Evolutionary conservation across 2,329 filamentous ascomycete species (phyloP).

Genomic region (Fonsecaea erecta): DNA sequence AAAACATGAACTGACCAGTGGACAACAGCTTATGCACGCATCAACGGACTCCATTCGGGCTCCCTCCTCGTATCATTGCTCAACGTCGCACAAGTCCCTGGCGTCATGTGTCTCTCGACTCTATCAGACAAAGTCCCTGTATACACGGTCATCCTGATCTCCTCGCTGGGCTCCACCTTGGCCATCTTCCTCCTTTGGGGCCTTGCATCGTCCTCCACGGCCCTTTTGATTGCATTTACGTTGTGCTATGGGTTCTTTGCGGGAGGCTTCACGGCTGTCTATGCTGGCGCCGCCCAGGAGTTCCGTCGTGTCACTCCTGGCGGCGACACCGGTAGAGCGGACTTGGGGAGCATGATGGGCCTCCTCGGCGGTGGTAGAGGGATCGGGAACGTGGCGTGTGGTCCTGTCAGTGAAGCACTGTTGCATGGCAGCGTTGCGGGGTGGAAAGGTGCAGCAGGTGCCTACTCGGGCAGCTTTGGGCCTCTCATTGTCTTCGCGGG

Average conservation of each 20-base stretch:
- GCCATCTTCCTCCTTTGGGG: constrained; percentile 56
- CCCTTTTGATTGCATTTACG: constrained; percentile 47
- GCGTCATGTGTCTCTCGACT: constrained; percentile 43
- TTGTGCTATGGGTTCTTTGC: constrained; percentile 52
- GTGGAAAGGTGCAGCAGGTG: constrained; percentile 8
- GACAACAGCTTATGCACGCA: constrained; percentile 6
- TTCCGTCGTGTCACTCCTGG: constrained; percentile 16
- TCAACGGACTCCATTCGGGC: background rate
- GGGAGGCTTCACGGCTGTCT: constrained; percentile 48
- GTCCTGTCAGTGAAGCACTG: constrained; percentile 55
- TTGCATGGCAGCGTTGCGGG: background rate
- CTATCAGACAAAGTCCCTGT: constrained; percentile 50
- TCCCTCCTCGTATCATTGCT: constrained; percentile 36
- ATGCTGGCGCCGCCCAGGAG: constrained; percentile 51
- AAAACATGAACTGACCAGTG: background rate
- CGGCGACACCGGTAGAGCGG: constrained; percentile 39
- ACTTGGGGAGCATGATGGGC: constrained; percentile 56
- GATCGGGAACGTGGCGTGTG: constrained; percentile 56
- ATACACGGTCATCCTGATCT: constrained; percentile 51
- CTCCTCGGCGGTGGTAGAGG: constrained; percentile 56
- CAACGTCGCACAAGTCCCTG: constrained; percentile 45
- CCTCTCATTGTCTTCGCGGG: constrained; percentile 50
- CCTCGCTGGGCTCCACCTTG: constrained; percentile 48
- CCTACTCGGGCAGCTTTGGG: constrained; percentile 10
- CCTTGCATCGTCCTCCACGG: constrained; percentile 47